Conservation (phyloP, 495 filamentous ascomycete species). For the Lasiosphaeria ovina region DNA sequence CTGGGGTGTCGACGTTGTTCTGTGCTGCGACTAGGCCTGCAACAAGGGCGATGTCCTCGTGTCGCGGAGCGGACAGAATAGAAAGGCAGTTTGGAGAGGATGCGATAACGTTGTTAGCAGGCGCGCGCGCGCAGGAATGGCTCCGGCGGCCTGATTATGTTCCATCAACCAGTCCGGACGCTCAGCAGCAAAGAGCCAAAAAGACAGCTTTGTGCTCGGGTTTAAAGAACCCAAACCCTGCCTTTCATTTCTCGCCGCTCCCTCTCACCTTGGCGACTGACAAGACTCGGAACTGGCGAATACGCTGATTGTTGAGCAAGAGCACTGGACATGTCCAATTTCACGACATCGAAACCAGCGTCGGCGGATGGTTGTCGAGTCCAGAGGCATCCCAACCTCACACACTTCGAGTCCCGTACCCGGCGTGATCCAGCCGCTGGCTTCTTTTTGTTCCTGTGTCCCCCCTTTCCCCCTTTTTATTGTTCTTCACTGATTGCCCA, state of each 20-base stretch:
- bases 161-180: not conserved
- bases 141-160: not conserved
- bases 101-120: too few relatives aligned
- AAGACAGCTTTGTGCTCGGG: not conserved
- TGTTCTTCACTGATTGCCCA: not conserved
- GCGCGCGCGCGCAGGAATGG: not conserved
- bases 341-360: too few relatives aligned
- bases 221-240: conserved; percentile 1
- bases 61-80: too few relatives aligned
- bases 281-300: not conserved
- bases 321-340: not conserved
- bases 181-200: not conserved
- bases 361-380: too few relatives aligned
- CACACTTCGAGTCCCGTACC: too few relatives aligned
- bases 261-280: not conserved
- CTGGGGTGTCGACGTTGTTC: too few relatives aligned
- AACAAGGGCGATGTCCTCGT: too few relatives aligned
- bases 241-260: not conserved
- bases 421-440: too few relatives aligned
- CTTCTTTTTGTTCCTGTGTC: not conserved
- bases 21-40: too few relatives aligned
- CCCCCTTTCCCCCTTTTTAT: not conserved
- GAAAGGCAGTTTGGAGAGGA: too few relatives aligned
- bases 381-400: too few relatives aligned
- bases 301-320: not conserved